These are phyloP conservation scores for Penicillium sclerotigenum DNA, from an alignment of 2,329 filamentous ascomycete species.

Conservation along the genomic window DNA sequence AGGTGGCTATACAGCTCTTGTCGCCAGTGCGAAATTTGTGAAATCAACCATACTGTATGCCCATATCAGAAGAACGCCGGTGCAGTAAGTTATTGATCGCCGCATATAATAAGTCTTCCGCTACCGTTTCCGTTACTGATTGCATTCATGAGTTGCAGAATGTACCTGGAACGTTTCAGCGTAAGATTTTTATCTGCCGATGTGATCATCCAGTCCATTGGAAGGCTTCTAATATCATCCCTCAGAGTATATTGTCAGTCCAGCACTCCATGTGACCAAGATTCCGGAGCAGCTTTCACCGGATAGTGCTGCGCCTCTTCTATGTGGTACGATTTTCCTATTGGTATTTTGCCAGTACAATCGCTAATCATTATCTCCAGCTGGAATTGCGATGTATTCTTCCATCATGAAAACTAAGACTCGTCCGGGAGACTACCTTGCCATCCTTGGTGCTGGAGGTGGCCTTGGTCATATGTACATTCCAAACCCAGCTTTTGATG, in stretches of 20 bases:
- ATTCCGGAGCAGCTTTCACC: constrained; percentile 34
- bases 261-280: constrained; percentile 36
- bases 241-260: constrained; percentile 37
- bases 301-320: constrained; percentile 35
- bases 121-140: not conserved
- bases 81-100: constrained; percentile 24
- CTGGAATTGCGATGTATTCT: constrained; percentile 41
- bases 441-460: constrained; percentile 38
- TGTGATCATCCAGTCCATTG: not conserved
- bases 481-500: not conserved
- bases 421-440: constrained; percentile 35
- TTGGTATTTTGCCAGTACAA: not conserved
- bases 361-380: constrained; percentile 14
- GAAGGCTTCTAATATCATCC: not conserved
- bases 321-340: constrained; percentile 32
- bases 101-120: not conserved
- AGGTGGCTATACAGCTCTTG: constrained; percentile 42
- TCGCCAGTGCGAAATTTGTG: constrained; percentile 39
- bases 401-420: constrained; percentile 39
- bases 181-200: constrained; percentile 12
- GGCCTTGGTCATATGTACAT: constrained; percentile 41
- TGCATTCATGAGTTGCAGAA: constrained; percentile 23
- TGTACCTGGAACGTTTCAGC: constrained; percentile 40
- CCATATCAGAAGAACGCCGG: constrained; percentile 40
- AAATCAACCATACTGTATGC: constrained; percentile 39